Evolutionary conservation across 805 yeast species (phyloP).

Genomic region (Lachancea dasiensis): DNA sequence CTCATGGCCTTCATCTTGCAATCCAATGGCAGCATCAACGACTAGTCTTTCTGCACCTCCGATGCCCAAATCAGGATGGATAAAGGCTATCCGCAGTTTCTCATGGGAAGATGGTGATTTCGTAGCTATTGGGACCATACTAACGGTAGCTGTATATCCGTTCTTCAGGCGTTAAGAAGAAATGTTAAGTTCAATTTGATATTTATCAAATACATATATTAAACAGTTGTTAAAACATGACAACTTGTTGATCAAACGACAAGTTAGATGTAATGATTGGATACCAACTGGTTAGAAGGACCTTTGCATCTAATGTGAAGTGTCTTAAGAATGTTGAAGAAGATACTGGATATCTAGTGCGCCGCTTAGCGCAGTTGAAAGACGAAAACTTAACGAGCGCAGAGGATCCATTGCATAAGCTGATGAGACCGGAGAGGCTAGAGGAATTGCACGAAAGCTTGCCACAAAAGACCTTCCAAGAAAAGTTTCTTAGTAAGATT

Average conservation of each 20-base stretch:
- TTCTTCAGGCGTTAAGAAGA: no score
- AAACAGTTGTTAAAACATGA: no score
- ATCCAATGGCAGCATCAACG: constrained; percentile 89
- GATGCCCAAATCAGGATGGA: constrained; percentile 95
- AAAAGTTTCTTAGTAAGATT: constrained; percentile 36
- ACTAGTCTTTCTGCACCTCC: constrained; percentile 98
- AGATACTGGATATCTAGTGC: constrained; percentile 20
- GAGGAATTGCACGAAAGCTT: constrained; percentile 27
- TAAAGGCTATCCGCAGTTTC: constrained; percentile 61
- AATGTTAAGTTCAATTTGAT: no score
- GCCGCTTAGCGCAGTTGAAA: constrained; percentile 25
- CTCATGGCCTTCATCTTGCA: constrained; percentile 59
- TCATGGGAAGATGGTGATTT: no score
- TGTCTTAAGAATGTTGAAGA: constrained; percentile 1
- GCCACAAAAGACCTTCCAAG: constrained; percentile 33
- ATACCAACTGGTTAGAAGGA: neutral
- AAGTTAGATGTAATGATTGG: neutral
- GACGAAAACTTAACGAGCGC: constrained; percentile 19
- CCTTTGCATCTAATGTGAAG: neutral
- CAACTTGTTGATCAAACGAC: no score
- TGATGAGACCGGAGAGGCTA: constrained; percentile 17
- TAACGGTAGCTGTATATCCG: no score
- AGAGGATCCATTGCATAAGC: constrained; percentile 2
- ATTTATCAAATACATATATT: no score
- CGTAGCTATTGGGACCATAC: no score